Evolutionary conservation across 192 early-diverging fungal species (phyloP).

Genomic region (Oehlia diaphana): DNA sequence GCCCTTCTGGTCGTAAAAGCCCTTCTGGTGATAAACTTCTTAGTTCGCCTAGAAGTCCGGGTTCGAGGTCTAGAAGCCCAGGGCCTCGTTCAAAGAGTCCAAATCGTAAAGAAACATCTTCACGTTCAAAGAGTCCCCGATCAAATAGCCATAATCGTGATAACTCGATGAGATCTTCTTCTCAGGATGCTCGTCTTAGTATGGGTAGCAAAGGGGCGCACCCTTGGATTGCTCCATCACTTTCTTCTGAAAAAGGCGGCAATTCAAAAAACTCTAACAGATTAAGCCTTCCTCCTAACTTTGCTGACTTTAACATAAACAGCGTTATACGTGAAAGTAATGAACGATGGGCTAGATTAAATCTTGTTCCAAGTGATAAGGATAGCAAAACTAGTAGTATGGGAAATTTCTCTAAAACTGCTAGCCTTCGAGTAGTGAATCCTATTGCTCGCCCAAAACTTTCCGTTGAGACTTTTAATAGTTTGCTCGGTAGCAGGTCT

Average conservation of each 20-base stretch:
- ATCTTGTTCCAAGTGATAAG: constrained; percentile 2
- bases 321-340: constrained; percentile 24
- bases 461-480: constrained; percentile 2
- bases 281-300: constrained; percentile 27
- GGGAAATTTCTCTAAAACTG: constrained; percentile 22
- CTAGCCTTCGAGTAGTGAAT: background rate
- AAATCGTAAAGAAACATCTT: background rate
- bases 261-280: constrained; percentile 25
- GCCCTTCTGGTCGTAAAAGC: constrained; percentile 1
- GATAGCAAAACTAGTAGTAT: background rate
- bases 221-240: constrained; percentile 10
- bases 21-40: constrained; percentile 21
- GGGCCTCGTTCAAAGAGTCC: constrained; percentile 5
- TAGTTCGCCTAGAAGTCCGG: background rate
- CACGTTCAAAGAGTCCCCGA: constrained; percentile 25
- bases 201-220: background rate
- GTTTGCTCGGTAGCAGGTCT: background rate
- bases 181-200: constrained; percentile 23
- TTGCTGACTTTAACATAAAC: constrained; percentile 12
- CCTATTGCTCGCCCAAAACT: constrained; percentile 8
- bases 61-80: constrained; percentile 20
- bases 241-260: background rate
- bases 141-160: constrained; percentile 6
- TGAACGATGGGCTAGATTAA: constrained; percentile 28
- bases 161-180: constrained; percentile 4